Evolutionary conservation across 805 yeast species (phyloP).

Genomic region (Grigorovia humatica): DNA sequence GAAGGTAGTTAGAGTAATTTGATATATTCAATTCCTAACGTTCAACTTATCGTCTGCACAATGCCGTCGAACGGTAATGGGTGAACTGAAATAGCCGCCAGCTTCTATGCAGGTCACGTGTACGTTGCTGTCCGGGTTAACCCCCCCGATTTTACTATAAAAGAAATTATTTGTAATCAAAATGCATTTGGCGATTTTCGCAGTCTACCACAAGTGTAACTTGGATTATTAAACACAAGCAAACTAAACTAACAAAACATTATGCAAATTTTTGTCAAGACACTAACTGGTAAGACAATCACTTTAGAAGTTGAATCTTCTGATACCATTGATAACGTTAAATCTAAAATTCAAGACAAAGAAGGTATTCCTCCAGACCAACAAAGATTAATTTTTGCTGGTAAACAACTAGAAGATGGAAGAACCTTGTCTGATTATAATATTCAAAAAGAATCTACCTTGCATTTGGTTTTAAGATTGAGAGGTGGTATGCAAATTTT

Average conservation of each 20-base stretch:
- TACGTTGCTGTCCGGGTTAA: not conserved
- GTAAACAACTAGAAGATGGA: conserved; percentile 94
- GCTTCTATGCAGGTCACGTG: not conserved
- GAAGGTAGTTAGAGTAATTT: too few relatives aligned
- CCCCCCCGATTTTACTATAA: not conserved
- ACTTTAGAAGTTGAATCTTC: conserved; percentile 83
- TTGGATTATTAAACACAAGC: not conserved
- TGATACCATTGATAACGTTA: conserved; percentile 91
- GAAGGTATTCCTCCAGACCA: conserved; percentile 97
- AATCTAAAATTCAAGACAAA: conserved; percentile 91
- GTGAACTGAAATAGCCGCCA: not conserved
- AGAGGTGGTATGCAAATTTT: conserved; percentile 89
- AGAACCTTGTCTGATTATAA: conserved; percentile 90
- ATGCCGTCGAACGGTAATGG: not conserved
- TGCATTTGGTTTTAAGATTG: conserved; percentile 75
- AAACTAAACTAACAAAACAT: not conserved
- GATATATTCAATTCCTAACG: too few relatives aligned
- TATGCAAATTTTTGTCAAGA: conserved; percentile 88
- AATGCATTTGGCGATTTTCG: not conserved
- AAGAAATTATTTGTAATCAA: not conserved
- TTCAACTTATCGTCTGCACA: not conserved
- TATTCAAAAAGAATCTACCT: conserved; percentile 88
- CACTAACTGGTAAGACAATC: conserved; percentile 83
- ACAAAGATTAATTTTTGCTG: conserved; percentile 90
- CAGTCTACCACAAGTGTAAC: not conserved